These are phyloP conservation scores for Cucurbita argyrosperma DNA, from an alignment of 306 rosid species.

Conservation along the genomic window DNA sequence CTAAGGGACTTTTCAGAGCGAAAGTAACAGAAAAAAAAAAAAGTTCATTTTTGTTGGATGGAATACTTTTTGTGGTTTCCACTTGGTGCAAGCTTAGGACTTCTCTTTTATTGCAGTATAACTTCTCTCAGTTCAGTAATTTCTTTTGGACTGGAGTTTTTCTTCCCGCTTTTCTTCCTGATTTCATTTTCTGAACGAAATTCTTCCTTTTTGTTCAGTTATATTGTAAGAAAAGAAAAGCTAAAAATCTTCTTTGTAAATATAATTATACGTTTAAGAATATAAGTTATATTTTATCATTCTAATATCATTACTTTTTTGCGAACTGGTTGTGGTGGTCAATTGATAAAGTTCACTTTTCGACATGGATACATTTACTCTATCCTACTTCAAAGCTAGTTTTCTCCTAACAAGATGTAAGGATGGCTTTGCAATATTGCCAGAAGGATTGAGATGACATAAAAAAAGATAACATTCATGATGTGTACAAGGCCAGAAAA, in stretches of 20 bases:
- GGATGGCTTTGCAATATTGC: not conserved
- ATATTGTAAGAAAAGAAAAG: not conserved
- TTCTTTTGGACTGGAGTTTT: not conserved
- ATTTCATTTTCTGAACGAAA: not conserved
- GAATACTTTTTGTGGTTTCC: not conserved
- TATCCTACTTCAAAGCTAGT: not conserved
- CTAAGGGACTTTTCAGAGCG: not conserved
- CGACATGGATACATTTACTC: not conserved
- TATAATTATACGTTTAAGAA: not conserved
- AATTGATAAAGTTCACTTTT: not conserved
- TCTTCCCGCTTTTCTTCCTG: not conserved
- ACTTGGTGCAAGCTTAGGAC: not conserved
- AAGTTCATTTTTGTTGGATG: not conserved
- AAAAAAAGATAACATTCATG: not conserved
- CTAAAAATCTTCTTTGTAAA: not conserved
- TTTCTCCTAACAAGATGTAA: not conserved
- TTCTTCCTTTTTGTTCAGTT: not conserved
- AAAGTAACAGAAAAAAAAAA: not conserved
- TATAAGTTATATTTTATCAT: not conserved
- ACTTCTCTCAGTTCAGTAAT: not conserved
- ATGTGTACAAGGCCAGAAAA: not conserved
- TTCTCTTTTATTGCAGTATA: not conserved
- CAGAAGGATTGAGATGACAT: not conserved
- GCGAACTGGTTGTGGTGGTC: not conserved
- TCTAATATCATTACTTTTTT: not conserved